A percentile compares a stretch with the other conserved stretches of the same genome.
phyloP scores from a whole-genome alignment of 768 basidiomycete species.

The Suillus bovinus region DNA sequence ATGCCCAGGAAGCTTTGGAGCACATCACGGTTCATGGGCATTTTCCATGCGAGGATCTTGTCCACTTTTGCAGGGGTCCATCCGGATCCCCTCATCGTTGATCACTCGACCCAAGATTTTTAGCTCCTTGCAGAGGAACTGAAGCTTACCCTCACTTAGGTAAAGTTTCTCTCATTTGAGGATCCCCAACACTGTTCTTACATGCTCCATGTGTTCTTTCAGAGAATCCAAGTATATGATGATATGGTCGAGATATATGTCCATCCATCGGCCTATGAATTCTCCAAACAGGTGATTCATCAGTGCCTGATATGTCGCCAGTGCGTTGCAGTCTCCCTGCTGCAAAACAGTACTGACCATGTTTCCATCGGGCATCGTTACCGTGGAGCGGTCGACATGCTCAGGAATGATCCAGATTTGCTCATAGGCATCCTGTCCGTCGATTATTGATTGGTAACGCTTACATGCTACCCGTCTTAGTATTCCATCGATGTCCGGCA shows the following conservation, averaged over 20 bases:
- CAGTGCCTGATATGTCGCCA: slow-evolving; percentile 42
- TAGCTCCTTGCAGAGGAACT: slow-evolving; percentile 23
- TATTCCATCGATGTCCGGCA: slow-evolving; percentile 44
- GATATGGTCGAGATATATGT: slow-evolving; percentile 8
- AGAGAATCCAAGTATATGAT: slow-evolving; percentile 13
- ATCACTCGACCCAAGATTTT: slow-evolving; percentile 34
- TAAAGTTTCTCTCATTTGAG: slow-evolving; percentile 24
- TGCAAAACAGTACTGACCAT: slow-evolving; percentile 33
- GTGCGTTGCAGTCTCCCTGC: slow-evolving; percentile 30
- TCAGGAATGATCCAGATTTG: slow-evolving; percentile 36
- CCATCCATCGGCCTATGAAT: slow-evolving; percentile 12
- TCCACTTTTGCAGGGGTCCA: slow-evolving; percentile 27
- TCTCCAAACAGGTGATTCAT: slow-evolving; percentile 36
- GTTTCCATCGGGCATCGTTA: slow-evolving; percentile 26
- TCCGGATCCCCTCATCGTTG: slow-evolving; percentile 17
- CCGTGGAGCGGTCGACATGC: slow-evolving; percentile 30
- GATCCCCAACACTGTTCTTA: slow-evolving; percentile 23
- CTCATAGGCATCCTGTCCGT: slow-evolving; percentile 44
- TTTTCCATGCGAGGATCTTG: slow-evolving; percentile 21
- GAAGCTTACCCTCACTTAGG: slow-evolving; percentile 24
- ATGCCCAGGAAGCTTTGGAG: not conserved
- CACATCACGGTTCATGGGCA: slow-evolving; percentile 7
- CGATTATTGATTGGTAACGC: slow-evolving; percentile 38
- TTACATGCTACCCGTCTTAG: slow-evolving; percentile 34
- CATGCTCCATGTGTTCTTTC: slow-evolving; percentile 29